These are phyloP conservation scores for Collybia nuda DNA, from an alignment of 768 basidiomycete genomes.

Conservation along the genomic window DNA sequence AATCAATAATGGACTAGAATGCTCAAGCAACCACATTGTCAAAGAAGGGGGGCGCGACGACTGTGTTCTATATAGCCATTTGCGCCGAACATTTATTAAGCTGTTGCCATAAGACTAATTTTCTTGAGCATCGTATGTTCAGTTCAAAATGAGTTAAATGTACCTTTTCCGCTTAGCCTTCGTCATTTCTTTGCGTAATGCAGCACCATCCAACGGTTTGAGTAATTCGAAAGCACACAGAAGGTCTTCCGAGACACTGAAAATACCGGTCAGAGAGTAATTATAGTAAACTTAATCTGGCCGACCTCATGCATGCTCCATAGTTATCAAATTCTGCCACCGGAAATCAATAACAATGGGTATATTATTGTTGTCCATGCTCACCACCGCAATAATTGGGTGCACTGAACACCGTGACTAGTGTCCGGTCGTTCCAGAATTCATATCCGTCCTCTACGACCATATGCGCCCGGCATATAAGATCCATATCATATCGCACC, in stretches of 20 bases:
- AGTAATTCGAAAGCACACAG: conserved; percentile 97
- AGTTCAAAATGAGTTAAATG: conserved; percentile 13
- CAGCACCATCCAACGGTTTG: conserved; percentile 93
- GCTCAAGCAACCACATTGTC: background rate
- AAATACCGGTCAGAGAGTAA: conserved; percentile 6
- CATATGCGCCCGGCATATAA: conserved; percentile 99
- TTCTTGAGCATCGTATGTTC: background rate
- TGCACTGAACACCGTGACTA: conserved; percentile 98
- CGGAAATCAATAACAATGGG: conserved; percentile 15
- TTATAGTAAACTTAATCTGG: conserved; percentile 7
- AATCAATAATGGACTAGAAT: background rate
- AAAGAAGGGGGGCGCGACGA: no score
- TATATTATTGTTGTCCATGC: conserved; percentile 26
- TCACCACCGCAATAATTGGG: conserved; percentile 95
- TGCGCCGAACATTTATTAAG: background rate
- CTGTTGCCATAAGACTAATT: conserved; percentile 1
- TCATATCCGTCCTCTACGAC: conserved; percentile 99
- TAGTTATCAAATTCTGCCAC: conserved; percentile 88
- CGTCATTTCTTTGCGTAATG: conserved; percentile 96
- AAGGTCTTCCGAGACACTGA: conserved; percentile 93
- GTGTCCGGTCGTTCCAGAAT: conserved; percentile 98
- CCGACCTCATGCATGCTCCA: conserved; percentile 90
- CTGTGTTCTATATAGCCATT: background rate
- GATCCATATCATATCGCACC: conserved; percentile 94
- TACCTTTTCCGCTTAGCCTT: conserved; percentile 98